Percentiles rank a stretch among this genome's conserved stretches.
These are phyloP conservation scores for Pleodorina starrii DNA, from an alignment of 139 green algal species.

Conservation along the genomic window DNA sequence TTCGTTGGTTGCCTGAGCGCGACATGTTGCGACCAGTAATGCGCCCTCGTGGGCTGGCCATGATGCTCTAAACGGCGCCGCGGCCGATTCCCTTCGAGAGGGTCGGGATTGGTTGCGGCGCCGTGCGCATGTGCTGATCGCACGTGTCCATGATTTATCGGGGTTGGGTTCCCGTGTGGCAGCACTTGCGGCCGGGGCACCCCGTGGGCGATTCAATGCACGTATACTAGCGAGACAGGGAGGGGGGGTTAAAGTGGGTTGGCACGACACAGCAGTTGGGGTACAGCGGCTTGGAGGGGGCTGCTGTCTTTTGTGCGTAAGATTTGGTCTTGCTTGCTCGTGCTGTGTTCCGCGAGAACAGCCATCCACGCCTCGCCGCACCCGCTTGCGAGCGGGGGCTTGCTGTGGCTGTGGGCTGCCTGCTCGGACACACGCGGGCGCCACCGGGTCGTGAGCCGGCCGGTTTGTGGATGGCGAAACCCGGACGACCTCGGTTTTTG, in stretches of 20 bases:
- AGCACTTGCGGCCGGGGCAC: slow-evolving; percentile 7
- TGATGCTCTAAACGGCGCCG: no score
- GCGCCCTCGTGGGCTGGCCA: not conserved
- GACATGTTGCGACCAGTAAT: slow-evolving; percentile 7
- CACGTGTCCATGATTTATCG: slow-evolving; percentile 27
- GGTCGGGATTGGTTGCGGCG: not conserved
- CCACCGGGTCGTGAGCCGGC: not conserved
- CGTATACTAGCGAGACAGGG: not conserved
- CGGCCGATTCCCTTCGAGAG: no score
- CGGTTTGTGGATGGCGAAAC: no score
- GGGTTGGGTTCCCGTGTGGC: not conserved
- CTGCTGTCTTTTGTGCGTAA: not conserved
- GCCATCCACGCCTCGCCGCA: no score
- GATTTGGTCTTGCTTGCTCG: not conserved
- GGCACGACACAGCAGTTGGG: not conserved
- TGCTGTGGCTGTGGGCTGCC: not conserved
- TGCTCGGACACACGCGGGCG: not conserved
- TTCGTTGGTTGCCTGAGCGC: not conserved
- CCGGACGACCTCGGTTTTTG: not conserved
- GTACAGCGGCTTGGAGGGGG: not conserved
- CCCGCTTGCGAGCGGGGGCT: not conserved
- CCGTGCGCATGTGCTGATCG: not conserved
- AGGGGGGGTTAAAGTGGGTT: not conserved
- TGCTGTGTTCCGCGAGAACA: not conserved
- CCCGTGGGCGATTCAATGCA: slow-evolving; percentile 7